A percentile compares a stretch with the other conserved stretches of the same genome.
These are phyloP conservation scores for Oenanthe javanica DNA, from an alignment of 140 eudicot genomes.

Conservation along the genomic window DNA sequence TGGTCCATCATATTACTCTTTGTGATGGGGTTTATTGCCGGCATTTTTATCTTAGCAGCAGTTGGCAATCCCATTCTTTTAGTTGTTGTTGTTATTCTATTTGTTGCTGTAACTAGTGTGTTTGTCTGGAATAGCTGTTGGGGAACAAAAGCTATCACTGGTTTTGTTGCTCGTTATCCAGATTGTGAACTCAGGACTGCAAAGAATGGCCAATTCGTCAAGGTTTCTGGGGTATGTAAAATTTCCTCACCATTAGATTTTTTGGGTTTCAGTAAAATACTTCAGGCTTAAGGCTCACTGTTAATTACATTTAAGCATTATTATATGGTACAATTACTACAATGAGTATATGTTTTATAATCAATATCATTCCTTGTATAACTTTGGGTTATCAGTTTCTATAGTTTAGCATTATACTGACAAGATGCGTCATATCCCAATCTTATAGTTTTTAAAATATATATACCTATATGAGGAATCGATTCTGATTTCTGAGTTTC, in stretches of 20 bases:
- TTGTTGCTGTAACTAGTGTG: conserved; percentile 11
- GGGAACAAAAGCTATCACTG: conserved; percentile 33
- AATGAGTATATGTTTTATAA: not conserved
- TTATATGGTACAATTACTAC: not conserved
- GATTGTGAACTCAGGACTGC: conserved; percentile 71
- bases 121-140: conserved; percentile 17
- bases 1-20: conserved; percentile 16
- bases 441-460: not conserved
- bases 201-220: conserved; percentile 67
- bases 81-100: conserved; percentile 10
- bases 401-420: not conserved
- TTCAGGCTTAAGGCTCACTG: not conserved
- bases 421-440: not conserved
- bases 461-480: not conserved
- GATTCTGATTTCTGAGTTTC: not conserved
- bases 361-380: not conserved
- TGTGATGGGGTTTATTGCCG: conserved; percentile 17
- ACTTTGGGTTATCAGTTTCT: not conserved
- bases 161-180: conserved; percentile 49
- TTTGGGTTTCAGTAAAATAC: not conserved
- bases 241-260: not conserved
- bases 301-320: not conserved
- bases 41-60: conserved; percentile 11
- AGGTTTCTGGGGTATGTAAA: conserved; percentile 67
- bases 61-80: conserved; percentile 15